These are phyloP conservation scores for Seiridium unicorne DNA, from an alignment of 2,329 filamentous ascomycete species.

Conservation along the genomic window DNA sequence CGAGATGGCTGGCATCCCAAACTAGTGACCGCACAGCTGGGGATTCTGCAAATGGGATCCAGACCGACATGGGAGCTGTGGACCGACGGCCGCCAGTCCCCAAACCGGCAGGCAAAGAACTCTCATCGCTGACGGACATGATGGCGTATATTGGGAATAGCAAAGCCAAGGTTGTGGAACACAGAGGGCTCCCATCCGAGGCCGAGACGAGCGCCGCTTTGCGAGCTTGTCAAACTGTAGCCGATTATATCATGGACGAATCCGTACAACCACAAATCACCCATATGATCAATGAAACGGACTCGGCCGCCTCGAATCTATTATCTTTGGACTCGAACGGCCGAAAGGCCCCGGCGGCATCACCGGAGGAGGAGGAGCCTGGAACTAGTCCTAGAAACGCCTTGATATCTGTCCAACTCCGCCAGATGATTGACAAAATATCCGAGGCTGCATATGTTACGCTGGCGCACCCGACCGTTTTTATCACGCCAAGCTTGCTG, in stretches of 20 bases:
- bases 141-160: conserved; percentile 22
- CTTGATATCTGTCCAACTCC: conserved; percentile 27
- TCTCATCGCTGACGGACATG: conserved; percentile 24
- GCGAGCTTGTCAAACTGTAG: conserved; percentile 24
- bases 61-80: background rate
- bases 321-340: conserved; percentile 29
- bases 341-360: conserved; percentile 11
- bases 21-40: background rate
- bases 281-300: conserved; percentile 31
- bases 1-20: conserved; percentile 6
- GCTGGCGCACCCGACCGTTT: conserved; percentile 71
- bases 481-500: conserved; percentile 74
- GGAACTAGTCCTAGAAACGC: background rate
- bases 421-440: conserved; percentile 48
- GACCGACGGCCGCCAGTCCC: background rate
- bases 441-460: conserved; percentile 66
- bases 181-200: conserved; percentile 23
- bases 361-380: conserved; percentile 8
- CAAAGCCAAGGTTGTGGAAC: conserved; percentile 19
- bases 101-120: conserved; percentile 10
- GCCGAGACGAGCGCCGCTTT: conserved; percentile 25
- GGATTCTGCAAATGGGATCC: background rate
- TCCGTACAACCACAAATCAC: conserved; percentile 25
- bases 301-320: conserved; percentile 31
- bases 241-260: conserved; percentile 27